Percentiles rank a stretch among this genome's conserved stretches.
phyloP scores from a whole-genome alignment of 2,329 filamentous ascomycete genomes.

The Penicillium sp. region DNA sequence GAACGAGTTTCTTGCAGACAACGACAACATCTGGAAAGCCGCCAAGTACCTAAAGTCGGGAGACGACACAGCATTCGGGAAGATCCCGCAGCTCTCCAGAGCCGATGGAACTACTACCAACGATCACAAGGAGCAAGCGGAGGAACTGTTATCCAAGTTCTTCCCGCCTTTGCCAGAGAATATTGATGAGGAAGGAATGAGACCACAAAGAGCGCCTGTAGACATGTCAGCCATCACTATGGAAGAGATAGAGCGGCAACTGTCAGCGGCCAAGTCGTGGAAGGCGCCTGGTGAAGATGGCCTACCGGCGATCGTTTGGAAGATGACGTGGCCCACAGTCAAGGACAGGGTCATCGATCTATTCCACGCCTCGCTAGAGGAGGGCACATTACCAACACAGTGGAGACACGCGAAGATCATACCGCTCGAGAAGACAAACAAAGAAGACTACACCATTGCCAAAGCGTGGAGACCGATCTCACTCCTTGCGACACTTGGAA shows the following conservation, averaged over 20 bases:
- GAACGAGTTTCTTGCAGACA: too few species aligned
- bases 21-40: too few species aligned
- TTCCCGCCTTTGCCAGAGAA: conserved; percentile 14
- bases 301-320: conserved; percentile 22
- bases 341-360: conserved; percentile 7
- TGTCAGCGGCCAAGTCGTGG: conserved; percentile 11
- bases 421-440: conserved; percentile 9
- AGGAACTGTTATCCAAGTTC: conserved; percentile 16
- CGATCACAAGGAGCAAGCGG: conserved; percentile 11
- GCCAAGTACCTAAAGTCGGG: too few species aligned
- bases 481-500: conserved; percentile 28
- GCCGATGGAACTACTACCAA: too few species aligned
- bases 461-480: conserved; percentile 25
- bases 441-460: conserved; percentile 9
- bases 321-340: conserved; percentile 23
- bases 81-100: too few species aligned
- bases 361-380: conserved; percentile 5
- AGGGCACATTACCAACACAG: conserved; percentile 2
- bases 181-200: conserved; percentile 15
- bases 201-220: conserved; percentile 11
- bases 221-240: conserved; percentile 16
- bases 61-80: too few species aligned
- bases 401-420: conserved; percentile 11
- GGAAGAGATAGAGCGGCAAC: conserved; percentile 20
- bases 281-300: conserved; percentile 11